A percentile compares a stretch with the other conserved stretches of the same genome.
These are phyloP conservation scores for Hypholoma sublateritium DNA, from an alignment of 768 basidiomycete species.

Conservation along the genomic window DNA sequence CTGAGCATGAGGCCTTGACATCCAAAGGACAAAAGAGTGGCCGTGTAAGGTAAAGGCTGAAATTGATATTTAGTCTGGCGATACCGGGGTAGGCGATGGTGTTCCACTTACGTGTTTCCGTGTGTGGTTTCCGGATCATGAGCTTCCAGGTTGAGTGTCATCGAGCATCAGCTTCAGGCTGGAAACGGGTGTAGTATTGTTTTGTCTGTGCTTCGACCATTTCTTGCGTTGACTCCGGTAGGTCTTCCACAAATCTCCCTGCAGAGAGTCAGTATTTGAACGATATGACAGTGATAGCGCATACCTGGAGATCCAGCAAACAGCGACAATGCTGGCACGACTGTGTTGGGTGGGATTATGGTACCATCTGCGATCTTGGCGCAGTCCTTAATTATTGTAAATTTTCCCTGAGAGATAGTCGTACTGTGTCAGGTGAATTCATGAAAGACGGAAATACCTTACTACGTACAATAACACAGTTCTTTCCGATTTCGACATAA, in stretches of 20 bases:
- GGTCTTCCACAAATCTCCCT: constrained; percentile 82
- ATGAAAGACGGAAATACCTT: background rate
- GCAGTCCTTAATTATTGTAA: constrained; percentile 95
- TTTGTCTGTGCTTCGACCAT: constrained; percentile 85
- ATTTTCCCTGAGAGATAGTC: constrained; percentile 73
- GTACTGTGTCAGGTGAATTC: background rate
- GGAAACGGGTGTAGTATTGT: constrained; percentile 82
- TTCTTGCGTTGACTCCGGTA: constrained; percentile 94
- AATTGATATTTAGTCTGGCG: no score
- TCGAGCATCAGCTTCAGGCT: constrained; percentile 34
- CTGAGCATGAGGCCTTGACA: no score
- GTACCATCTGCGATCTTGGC: constrained; percentile 88
- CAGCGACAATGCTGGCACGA: constrained; percentile 83
- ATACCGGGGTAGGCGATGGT: no score
- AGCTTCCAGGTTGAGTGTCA: background rate
- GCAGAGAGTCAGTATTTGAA: constrained; percentile 3
- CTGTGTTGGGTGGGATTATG: constrained; percentile 87
- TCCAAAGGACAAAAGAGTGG: no score
- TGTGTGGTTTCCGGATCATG: no score
- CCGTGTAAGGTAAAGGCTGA: background rate
- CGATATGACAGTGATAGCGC: constrained; percentile 9
- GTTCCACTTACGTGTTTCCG: no score
- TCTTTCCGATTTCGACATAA: constrained; percentile 92
- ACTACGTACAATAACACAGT: constrained; percentile 83
- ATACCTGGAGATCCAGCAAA: constrained; percentile 90